These are phyloP conservation scores for Erigeron philadelphicus DNA, from an alignment of 140 eudicot genomes.

Conservation along the genomic window DNA sequence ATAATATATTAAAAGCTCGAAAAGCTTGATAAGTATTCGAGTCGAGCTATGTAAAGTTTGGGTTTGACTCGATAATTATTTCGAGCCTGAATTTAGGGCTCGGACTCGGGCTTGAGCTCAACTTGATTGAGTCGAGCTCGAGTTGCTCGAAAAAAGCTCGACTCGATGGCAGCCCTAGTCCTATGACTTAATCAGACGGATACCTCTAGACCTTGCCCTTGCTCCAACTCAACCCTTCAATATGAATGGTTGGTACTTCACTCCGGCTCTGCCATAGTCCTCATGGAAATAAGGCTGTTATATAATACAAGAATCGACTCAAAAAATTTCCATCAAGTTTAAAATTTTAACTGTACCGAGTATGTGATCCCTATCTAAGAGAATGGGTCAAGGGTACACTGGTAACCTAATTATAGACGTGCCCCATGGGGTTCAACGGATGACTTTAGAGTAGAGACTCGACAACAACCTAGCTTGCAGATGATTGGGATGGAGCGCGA, in stretches of 20 bases:
- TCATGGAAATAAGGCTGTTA: constrained; percentile 44
- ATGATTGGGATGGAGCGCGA: constrained; percentile 44
- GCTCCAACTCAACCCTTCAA: constrained; percentile 8
- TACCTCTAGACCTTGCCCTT: too few relatives aligned
- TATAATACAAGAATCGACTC: constrained; percentile 42
- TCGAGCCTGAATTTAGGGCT: too few relatives aligned
- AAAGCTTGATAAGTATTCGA: too few relatives aligned
- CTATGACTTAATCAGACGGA: too few relatives aligned
- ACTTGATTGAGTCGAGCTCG: too few relatives aligned
- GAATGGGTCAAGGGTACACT: constrained; percentile 49
- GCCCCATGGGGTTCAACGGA: constrained; percentile 29
- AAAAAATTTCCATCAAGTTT: constrained; percentile 41
- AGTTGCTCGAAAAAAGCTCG: too few relatives aligned
- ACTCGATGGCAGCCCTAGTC: too few relatives aligned
- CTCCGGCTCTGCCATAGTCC: constrained; percentile 58
- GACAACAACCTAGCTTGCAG: constrained; percentile 52
- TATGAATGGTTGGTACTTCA: constrained; percentile 48
- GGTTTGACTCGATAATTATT: too few relatives aligned
- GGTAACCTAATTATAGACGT: constrained; percentile 41
- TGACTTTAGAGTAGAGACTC: constrained; percentile 52
- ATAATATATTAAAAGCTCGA: too few relatives aligned
- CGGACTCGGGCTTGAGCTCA: too few relatives aligned
- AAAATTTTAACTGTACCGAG: constrained; percentile 50
- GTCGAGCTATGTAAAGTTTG: too few relatives aligned
- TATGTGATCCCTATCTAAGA: constrained; percentile 49